Conservation (phyloP, 352 stramenopile genomes). For the Pelagophyceae sp. region DNA sequence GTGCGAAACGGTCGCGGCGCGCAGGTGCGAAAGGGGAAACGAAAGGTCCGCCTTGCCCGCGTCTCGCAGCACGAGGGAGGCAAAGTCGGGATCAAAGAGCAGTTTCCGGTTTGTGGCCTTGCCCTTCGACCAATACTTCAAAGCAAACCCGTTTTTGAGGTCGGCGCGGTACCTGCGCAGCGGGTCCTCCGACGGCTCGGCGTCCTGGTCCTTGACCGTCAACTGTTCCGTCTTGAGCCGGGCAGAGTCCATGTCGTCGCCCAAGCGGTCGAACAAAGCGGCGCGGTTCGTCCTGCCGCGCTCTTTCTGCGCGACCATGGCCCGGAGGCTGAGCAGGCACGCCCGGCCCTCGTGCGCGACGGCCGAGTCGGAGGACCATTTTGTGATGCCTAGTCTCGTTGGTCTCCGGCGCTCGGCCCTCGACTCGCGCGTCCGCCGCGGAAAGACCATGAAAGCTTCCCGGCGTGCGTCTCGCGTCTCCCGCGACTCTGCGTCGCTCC, state of each 20-base stretch:
- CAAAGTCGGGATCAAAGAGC: slow-evolving; percentile 14
- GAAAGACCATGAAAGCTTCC: no score
- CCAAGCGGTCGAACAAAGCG: slow-evolving; percentile 28
- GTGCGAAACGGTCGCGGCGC: background rate
- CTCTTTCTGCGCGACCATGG: slow-evolving; percentile 31
- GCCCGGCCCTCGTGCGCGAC: slow-evolving; percentile 33
- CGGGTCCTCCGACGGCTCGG: slow-evolving; percentile 20
- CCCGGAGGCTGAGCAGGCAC: slow-evolving; percentile 36
- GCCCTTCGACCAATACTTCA: slow-evolving; percentile 23
- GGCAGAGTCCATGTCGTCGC: slow-evolving; percentile 7
- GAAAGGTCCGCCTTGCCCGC: slow-evolving; percentile 1
- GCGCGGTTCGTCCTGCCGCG: slow-evolving; percentile 25
- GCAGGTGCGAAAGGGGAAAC: slow-evolving; percentile 18
- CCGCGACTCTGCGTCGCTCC: no score
- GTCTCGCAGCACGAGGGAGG: slow-evolving; percentile 20
- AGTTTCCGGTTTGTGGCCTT: slow-evolving; percentile 12
- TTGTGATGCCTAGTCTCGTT: no score
- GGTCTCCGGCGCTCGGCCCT: no score
- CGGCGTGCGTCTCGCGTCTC: no score
- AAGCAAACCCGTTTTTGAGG: slow-evolving; percentile 6
- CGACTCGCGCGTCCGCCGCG: no score
- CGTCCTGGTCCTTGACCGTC: background rate
- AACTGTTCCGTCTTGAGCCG: slow-evolving; percentile 17
- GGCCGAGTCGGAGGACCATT: slow-evolving; percentile 29
- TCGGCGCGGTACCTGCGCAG: slow-evolving; percentile 20